phyloP scores from a whole-genome alignment of 2,329 filamentous ascomycete genomes.

The Pseudophaeomoniella oleicola region DNA sequence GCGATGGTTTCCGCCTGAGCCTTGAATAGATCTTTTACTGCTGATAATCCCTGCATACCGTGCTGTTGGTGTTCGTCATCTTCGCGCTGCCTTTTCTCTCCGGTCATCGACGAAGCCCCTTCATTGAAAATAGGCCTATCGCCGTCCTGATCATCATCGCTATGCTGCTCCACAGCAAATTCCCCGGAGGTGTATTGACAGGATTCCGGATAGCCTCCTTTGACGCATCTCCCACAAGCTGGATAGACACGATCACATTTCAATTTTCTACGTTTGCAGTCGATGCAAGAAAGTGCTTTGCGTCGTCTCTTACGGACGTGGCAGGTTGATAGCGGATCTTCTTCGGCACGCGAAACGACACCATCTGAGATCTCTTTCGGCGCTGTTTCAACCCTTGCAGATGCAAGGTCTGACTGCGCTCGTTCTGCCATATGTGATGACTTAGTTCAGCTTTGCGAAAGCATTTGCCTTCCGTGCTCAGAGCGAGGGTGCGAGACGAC shows the following conservation, averaged over 20 bases:
- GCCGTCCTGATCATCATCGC: slow-evolving; percentile 2
- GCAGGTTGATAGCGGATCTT: no score
- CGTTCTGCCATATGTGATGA: no score
- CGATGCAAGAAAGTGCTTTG: not conserved
- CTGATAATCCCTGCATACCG: slow-evolving; percentile 3
- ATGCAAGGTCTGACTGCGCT: no score
- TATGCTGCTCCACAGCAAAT: slow-evolving; percentile 5
- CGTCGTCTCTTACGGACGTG: not conserved
- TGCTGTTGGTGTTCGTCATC: slow-evolving; percentile 8
- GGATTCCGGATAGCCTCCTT: slow-evolving; percentile 7
- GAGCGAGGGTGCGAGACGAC: no score
- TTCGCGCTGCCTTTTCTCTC: slow-evolving; percentile 4
- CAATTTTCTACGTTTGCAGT: slow-evolving; percentile 8
- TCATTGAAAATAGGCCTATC: not conserved
- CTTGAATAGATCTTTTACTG: slow-evolving; percentile 1
- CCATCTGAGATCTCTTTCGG: no score
- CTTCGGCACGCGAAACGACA: no score
- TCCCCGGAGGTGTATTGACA: slow-evolving; percentile 10
- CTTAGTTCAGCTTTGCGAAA: no score
- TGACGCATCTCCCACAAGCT: slow-evolving; percentile 12
- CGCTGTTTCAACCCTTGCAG: no score
- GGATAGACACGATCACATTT: slow-evolving; percentile 13
- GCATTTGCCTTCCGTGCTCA: no score
- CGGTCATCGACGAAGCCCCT: not conserved
- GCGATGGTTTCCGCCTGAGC: slow-evolving; percentile 2